Base-by-base conservation (phyloP, 1,284 basidiomycete species). In the Trichosporon coremiiforme region DNA sequence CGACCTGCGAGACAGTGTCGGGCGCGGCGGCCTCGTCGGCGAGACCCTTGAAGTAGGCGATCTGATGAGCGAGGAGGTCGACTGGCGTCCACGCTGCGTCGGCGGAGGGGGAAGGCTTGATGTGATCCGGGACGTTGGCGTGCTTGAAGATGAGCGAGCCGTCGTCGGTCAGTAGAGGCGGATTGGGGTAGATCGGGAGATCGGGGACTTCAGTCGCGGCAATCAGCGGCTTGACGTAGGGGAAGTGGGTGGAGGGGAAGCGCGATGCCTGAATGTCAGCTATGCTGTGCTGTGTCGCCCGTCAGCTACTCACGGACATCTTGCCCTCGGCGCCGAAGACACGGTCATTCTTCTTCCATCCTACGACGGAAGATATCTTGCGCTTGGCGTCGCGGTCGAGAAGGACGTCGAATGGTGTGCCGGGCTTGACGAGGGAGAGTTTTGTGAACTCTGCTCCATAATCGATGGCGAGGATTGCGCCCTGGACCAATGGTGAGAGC, bases 361-460 rank as follows among this genome's bases (percentile, higher is more conserved):
- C 91, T 0, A 98, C 92, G 1, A 90, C 89, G 25, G 92, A 89
- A 76, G 92, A 91, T 66, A 98, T 94, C 85, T 99, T 99, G 74
- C 96, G 88, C 85, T 98, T 98, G 53, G 94, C 96, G 82, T 98
- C 96, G 80, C 93, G 92, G 85, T 97, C 95, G 65, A 99, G 86
- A 41, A 99, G 87, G 36, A 99, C 93, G 84, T 99, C 96, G 78
- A 99, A 97, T 0, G 96, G 95, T 66, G 93, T 86, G 53, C 95
- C 96, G 0, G 96, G 96, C 80, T 96, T 96, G 88, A 99, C 92
- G 72, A 99, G 86, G 9, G 95, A 95, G 33, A 94, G 92, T 84
- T 98, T 99, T 79, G 94, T 96, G 87, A 90, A 94, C 85, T 98
- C 95, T 53, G 92, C 89, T 80, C 95, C 95, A 88, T 95, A 96